Base-by-base conservation (phyloP, 345 rosid genomes). In the Eucalyptus cloeziana region DNA sequence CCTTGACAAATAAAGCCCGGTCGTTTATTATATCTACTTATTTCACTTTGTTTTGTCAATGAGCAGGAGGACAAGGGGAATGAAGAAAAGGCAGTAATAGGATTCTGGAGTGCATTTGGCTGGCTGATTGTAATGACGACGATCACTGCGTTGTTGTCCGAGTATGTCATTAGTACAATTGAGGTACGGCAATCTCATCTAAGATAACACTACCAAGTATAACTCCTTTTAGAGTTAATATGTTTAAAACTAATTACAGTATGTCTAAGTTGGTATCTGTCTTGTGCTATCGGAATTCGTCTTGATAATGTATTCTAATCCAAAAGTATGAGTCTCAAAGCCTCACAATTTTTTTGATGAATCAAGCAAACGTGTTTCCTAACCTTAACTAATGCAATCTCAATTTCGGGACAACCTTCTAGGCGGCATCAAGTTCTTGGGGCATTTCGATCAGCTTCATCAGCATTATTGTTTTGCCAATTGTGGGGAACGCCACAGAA, bases 371-470 rank as follows among this genome's bases (percentile, higher is more conserved):
- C 40, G 81, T 71, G 81, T 21, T 19, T 71, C 81, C 14, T 33
- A 71, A 69, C 80, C 80, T 71, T 37, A 33, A 37, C 81, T 33
- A 33, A 2, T 33, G 45, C 81, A 71, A 71, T 31, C 45, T 37
- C 81, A 71, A 71, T 33, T 71, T 69, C 27, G 7, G 5, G 25
- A 33, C 7, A 7, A 10, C 44, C 81, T 19, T 87, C 31, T 52
- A 97, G 98, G 97, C 95, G 44, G 98, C 99, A 89, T 97, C 99
- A 80, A 95, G 92, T 58, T 94, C 98, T 22, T 95, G 98, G 99
- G 98, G 99, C 30, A 94, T 96, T 89, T 94, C 99, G 21, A 93
- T 97, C 12, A 95, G 94, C 92, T 97, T 97, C 86, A 95, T 96
- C 92, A 94, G 97, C 94, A 95, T 96, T 31, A 96, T 96, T 71